These are phyloP conservation scores for Biscutella laevigata DNA, from an alignment of 441 rosid species.

Conservation along the genomic window DNA sequence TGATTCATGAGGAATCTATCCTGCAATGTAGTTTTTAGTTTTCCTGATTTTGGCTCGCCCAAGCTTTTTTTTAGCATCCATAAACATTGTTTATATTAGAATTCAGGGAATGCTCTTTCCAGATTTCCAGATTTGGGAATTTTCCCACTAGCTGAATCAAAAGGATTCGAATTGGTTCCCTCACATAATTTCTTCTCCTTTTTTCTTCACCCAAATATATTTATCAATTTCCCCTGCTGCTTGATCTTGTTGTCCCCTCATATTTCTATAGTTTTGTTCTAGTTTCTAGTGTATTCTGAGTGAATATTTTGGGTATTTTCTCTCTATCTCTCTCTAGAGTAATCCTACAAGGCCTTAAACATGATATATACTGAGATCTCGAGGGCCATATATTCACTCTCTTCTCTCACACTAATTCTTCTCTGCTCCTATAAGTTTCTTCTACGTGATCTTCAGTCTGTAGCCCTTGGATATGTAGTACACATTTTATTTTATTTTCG, in stretches of 20 bases:
- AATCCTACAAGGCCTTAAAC: neutral
- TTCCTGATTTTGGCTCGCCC: neutral
- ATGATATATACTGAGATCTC: neutral
- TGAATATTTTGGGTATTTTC: neutral
- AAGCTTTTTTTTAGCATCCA: neutral
- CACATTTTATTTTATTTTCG: too few species aligned
- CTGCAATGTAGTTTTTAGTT: neutral
- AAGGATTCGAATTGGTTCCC: neutral
- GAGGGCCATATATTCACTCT: too few species aligned
- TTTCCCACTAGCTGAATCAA: neutral
- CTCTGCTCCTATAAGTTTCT: neutral
- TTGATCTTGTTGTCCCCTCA: neutral
- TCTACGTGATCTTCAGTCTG: too few species aligned
- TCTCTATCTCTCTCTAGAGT: neutral
- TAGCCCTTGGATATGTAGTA: too few species aligned
- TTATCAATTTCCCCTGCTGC: neutral
- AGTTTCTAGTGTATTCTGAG: neutral
- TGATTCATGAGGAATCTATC: neutral
- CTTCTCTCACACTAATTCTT: too few species aligned
- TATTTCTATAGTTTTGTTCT: neutral
- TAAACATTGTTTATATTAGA: too few species aligned
- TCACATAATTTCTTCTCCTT: neutral
- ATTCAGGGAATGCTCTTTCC: neutral
- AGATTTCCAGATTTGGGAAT: conserved; percentile 1
- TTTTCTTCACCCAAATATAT: neutral